A percentile compares a stretch with the other conserved stretches of the same genome.
Evolutionary conservation across 2,329 filamentous ascomycete species (phyloP).

Genomic region (Pestalotiopsis sp.): DNA sequence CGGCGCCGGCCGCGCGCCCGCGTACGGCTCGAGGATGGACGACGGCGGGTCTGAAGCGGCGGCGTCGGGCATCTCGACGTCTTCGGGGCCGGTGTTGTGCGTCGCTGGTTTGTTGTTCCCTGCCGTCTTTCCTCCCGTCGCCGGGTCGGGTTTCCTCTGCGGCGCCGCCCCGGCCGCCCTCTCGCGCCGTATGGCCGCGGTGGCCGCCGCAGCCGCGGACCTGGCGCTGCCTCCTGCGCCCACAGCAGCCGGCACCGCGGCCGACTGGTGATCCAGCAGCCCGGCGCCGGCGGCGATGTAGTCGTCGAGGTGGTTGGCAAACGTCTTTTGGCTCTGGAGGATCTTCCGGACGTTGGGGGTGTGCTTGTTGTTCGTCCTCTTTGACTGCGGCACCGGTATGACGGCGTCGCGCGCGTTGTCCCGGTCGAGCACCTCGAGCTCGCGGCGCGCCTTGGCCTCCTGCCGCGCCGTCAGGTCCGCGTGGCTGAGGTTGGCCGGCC

Average conservation of each 20-base stretch:
- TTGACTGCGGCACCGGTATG: slow-evolving; percentile 66
- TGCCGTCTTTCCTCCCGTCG: neutral
- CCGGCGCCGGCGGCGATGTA: slow-evolving; percentile 63
- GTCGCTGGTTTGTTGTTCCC: slow-evolving; percentile 1
- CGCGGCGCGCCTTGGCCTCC: slow-evolving; percentile 77
- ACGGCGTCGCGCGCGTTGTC: slow-evolving; percentile 73
- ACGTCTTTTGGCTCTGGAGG: slow-evolving; percentile 78
- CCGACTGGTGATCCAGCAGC: slow-evolving; percentile 17
- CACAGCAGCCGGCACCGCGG: slow-evolving; percentile 23
- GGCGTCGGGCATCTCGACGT: slow-evolving; percentile 41
- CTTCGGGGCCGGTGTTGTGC: slow-evolving; percentile 17
- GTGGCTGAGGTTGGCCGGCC: slow-evolving; percentile 40
- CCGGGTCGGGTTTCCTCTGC: slow-evolving; percentile 7
- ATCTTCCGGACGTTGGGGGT: slow-evolving; percentile 75
- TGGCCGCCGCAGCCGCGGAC: slow-evolving; percentile 17
- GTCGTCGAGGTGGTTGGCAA: slow-evolving; percentile 80
- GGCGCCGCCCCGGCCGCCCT: neutral
- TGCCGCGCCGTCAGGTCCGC: slow-evolving; percentile 78
- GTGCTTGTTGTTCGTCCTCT: slow-evolving; percentile 50
- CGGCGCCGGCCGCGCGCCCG: slow-evolving; percentile 30
- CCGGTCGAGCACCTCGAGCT: slow-evolving; percentile 78
- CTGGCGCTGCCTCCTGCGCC: slow-evolving; percentile 13
- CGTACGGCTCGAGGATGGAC: slow-evolving; percentile 6
- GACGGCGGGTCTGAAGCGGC: slow-evolving; percentile 30
- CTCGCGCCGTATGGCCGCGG: slow-evolving; percentile 14